phyloP scores from a whole-genome alignment of 371 early-diverging fungal species.

The Coelomomyces lativittatus region DNA sequence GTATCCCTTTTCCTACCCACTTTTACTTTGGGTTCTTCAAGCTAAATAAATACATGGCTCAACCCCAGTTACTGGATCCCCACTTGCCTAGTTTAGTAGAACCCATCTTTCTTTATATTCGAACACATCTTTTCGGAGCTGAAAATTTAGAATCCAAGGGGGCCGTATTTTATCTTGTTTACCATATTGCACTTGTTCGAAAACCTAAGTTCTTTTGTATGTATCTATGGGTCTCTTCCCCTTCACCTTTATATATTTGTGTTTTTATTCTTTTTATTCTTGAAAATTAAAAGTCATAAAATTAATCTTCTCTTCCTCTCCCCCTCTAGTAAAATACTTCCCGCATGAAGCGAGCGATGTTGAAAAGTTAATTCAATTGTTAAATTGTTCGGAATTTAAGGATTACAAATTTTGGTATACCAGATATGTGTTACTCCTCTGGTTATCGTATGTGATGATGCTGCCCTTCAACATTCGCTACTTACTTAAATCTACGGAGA shows the following conservation, averaged over 20 bases:
- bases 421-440: slow-evolving; percentile 56
- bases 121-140: background rate
- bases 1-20: too few relatives aligned
- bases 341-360: slow-evolving; percentile 73
- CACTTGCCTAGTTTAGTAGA: slow-evolving; percentile 50
- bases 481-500: too few relatives aligned
- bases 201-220: slow-evolving; percentile 66
- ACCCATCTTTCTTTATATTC: slow-evolving; percentile 36
- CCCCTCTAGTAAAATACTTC: slow-evolving; percentile 52
- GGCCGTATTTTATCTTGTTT: slow-evolving; percentile 33
- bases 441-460: slow-evolving; percentile 76
- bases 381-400: slow-evolving; percentile 11
- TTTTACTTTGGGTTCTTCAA: too few relatives aligned
- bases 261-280: slow-evolving; percentile 1
- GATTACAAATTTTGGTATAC: slow-evolving; percentile 40
- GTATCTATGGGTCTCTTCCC: background rate
- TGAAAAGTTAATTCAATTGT: slow-evolving; percentile 56
- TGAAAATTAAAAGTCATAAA: background rate
- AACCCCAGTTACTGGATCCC: slow-evolving; percentile 70
- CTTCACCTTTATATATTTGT: too few relatives aligned
- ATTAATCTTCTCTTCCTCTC: background rate
- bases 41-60: slow-evolving; percentile 65
- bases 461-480: slow-evolving; percentile 78
- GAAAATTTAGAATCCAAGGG: background rate
- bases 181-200: slow-evolving; percentile 60